Evolutionary conservation across 306 rosid species (phyloP).

Genomic region (Sicyos edulis): DNA sequence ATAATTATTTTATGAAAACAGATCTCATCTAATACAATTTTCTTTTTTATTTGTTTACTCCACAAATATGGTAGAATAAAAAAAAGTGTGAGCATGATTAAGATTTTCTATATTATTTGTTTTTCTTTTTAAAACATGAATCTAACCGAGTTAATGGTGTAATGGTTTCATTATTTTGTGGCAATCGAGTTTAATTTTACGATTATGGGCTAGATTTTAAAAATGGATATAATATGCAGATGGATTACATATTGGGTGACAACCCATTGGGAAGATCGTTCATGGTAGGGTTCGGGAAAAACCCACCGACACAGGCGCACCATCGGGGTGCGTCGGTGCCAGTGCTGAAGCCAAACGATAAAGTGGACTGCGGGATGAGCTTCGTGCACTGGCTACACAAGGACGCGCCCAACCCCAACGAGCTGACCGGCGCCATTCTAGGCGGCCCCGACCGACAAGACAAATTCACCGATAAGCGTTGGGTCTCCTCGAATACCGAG

Average conservation of each 20-base stretch:
- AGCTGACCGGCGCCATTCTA: constrained; percentile 80
- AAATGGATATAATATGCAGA: constrained; percentile 21
- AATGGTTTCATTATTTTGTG: too few species aligned
- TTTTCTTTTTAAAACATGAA: too few species aligned
- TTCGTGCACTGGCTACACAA: constrained; percentile 42
- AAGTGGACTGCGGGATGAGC: constrained; percentile 36
- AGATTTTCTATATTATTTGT: too few species aligned
- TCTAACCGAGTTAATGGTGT: too few species aligned
- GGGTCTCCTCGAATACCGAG: constrained; percentile 57
- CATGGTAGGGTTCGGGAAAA: constrained; percentile 82
- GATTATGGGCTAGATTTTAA: too few species aligned
- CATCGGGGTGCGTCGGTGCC: constrained; percentile 87
- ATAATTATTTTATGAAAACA: too few species aligned
- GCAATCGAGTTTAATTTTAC: too few species aligned
- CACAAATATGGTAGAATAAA: too few species aligned
- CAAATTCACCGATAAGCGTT: constrained; percentile 60
- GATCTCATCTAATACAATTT: too few species aligned
- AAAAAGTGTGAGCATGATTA: too few species aligned
- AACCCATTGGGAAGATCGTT: constrained; percentile 67
- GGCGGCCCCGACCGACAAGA: constrained; percentile 72
- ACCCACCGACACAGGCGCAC: constrained; percentile 72
- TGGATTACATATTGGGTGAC: constrained; percentile 65
- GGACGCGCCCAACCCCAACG: constrained; percentile 58
- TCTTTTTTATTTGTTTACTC: too few species aligned
- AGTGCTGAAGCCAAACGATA: not conserved